Conservation (phyloP, 176 grass and related monocot species). For the Echinochloa phyllopogon region DNA sequence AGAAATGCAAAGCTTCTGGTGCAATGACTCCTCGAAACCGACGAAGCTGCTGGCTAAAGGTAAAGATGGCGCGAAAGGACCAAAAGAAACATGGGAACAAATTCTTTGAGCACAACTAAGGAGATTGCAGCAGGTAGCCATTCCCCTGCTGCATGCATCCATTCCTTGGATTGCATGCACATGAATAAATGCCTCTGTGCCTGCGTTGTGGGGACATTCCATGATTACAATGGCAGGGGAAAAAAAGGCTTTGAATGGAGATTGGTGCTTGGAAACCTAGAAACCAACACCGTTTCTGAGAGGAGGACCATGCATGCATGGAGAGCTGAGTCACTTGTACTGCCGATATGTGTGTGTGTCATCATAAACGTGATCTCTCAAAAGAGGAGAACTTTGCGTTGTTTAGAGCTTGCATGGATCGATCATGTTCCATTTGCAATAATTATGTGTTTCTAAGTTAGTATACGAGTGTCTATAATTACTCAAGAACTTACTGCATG, state of each 20-base stretch:
- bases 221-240: conserved; percentile 55
- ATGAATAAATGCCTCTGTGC: conserved; percentile 52
- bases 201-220: conserved; percentile 59
- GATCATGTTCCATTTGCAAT: conserved; percentile 16
- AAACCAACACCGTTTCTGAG: conserved; percentile 42
- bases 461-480: not conserved
- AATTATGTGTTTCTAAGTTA: not conserved
- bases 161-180: conserved; percentile 43
- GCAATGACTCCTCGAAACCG: conserved; percentile 62
- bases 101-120: conserved; percentile 81
- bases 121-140: conserved; percentile 51
- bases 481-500: conserved; percentile 23
- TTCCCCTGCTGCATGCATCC: conserved; percentile 31
- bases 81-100: conserved; percentile 60
- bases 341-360: not conserved
- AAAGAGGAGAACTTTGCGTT: conserved; percentile 55
- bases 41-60: conserved; percentile 50
- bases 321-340: conserved; percentile 37
- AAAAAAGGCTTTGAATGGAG: conserved; percentile 65
- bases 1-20: conserved; percentile 65
- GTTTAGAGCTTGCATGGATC: conserved; percentile 33
- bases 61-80: conserved; percentile 53
- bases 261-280: conserved; percentile 67
- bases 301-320: conserved; percentile 50
- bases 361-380: conserved; percentile 50